Evolutionary conservation across 179 eudicot genomes (phyloP), one percentile per base, ranked within the genome.

Genomic region (Spinacia oleracea): DNA sequence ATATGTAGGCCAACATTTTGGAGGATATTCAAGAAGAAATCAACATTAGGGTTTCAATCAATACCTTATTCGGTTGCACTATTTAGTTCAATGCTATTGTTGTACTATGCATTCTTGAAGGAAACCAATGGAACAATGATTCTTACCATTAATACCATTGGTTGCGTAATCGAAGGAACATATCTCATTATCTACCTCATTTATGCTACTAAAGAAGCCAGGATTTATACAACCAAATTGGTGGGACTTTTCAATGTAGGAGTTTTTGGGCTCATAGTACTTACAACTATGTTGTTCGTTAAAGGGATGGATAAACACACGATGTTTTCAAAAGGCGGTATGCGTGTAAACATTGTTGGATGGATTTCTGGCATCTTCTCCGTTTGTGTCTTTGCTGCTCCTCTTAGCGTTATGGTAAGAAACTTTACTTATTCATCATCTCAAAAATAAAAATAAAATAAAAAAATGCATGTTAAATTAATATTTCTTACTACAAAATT

Each of bases 1-100:
- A n/a, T n/a, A n/a, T n/a, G n/a, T 73, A 93, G 98, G 84, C 95
- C 97, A 40, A 94, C 98, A 46, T 94, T 94, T 81, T 79, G 81
- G 58, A 85, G 87, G 74, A 89, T 93, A 72, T 84, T 70, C 77
- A 89, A 86, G 90, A 89, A 73, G 53, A 92, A 92, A 86, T 90
- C 98, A n/a, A 92, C 98, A 1, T 85, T 89, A 74, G 95, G 91
- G 43, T 94, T 94, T 75, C 92, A 90, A 58, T 77, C 92, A 0
- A 74, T 94, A 66, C 95, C 98, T 4, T 94, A 94, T 50, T 63
- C 92, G 21, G 98, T 94, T 8, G 92, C 97, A 20, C 83, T 94
- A 5, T 94, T 94, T 79, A 92, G 98, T 75, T 89, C 93, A 34
- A 90, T 94, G 98, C 68, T 92, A 20, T 78, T 86, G n/a, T 69